Evolutionary conservation across 805 yeast species (phyloP).

Genomic region (Ogataea kodamae): DNA sequence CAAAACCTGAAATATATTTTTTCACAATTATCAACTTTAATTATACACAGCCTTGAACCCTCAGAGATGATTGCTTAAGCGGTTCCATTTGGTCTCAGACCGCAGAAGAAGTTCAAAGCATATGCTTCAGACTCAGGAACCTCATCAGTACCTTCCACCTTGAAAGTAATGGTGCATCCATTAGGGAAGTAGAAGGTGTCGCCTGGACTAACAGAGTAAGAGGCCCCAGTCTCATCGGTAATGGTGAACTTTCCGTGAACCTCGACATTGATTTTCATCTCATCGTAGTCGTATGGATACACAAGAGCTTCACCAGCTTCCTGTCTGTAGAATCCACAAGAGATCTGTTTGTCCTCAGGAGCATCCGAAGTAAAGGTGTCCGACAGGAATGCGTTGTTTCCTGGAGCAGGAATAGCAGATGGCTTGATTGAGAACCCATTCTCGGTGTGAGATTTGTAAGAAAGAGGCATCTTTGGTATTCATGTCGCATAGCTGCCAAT

Average conservation of each 20-base stretch:
- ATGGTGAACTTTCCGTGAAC: slow-evolving; percentile 62
- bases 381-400: slow-evolving; percentile 66
- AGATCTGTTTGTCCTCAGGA: slow-evolving; percentile 54
- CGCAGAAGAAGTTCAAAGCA: slow-evolving; percentile 61
- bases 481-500: neutral
- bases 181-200: slow-evolving; percentile 65
- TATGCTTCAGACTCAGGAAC: slow-evolving; percentile 43
- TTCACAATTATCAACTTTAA: too few relatives aligned
- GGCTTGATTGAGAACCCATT: slow-evolving; percentile 50
- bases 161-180: slow-evolving; percentile 65
- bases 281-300: slow-evolving; percentile 65
- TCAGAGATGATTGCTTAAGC: slow-evolving; percentile 21
- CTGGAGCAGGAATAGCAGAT: slow-evolving; percentile 59
- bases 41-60: slow-evolving; percentile 10
- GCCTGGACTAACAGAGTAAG: slow-evolving; percentile 56
- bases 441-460: slow-evolving; percentile 49
- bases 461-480: slow-evolving; percentile 47
- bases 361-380: slow-evolving; percentile 62
- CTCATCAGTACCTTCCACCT: slow-evolving; percentile 39
- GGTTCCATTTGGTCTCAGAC: slow-evolving; percentile 49
- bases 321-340: slow-evolving; percentile 69
- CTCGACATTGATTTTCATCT: slow-evolving; percentile 66
- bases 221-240: slow-evolving; percentile 60
- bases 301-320: slow-evolving; percentile 65
- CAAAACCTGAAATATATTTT: too few relatives aligned